Conservation (phyloP, 345 rosid species). For the rapeseed (Brassica napus) region DNA sequence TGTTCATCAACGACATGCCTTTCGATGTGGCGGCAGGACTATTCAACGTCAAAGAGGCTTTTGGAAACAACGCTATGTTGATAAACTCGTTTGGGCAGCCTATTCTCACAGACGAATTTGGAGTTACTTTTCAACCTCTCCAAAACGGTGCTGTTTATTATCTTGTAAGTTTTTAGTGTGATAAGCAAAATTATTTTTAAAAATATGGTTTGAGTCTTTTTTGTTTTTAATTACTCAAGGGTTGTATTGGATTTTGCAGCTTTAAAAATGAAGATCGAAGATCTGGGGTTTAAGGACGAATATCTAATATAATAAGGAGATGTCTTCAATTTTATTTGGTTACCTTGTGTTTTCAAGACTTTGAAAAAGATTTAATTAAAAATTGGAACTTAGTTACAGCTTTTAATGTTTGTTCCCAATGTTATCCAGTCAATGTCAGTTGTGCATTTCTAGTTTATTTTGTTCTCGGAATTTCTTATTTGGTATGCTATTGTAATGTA, state of each 20-base stretch:
- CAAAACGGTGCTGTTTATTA: constrained; percentile 79
- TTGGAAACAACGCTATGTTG: constrained; percentile 73
- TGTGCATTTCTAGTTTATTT: background rate
- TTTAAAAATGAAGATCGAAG: constrained; percentile 20
- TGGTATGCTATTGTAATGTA: background rate
- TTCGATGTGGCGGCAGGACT: constrained; percentile 64
- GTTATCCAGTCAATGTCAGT: background rate
- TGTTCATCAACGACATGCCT: constrained; percentile 81
- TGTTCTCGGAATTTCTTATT: background rate
- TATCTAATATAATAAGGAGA: background rate
- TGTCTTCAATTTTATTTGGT: background rate
- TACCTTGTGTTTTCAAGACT: background rate
- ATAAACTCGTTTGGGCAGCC: constrained; percentile 77
- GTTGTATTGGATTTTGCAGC: constrained; percentile 29
- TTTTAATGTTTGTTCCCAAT: constrained; percentile 9
- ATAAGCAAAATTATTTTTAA: background rate
- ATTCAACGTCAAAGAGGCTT: constrained; percentile 73
- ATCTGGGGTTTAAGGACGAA: background rate
- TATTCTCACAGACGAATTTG: constrained; percentile 76
- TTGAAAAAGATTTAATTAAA: background rate
- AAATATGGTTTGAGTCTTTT: background rate
- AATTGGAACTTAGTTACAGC: background rate
- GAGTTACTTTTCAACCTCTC: constrained; percentile 73
- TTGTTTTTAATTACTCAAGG: background rate
- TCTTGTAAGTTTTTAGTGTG: constrained; percentile 41